Base-by-base conservation (phyloP, 768 basidiomycete genomes). In the Mycena alexandri region DNA sequence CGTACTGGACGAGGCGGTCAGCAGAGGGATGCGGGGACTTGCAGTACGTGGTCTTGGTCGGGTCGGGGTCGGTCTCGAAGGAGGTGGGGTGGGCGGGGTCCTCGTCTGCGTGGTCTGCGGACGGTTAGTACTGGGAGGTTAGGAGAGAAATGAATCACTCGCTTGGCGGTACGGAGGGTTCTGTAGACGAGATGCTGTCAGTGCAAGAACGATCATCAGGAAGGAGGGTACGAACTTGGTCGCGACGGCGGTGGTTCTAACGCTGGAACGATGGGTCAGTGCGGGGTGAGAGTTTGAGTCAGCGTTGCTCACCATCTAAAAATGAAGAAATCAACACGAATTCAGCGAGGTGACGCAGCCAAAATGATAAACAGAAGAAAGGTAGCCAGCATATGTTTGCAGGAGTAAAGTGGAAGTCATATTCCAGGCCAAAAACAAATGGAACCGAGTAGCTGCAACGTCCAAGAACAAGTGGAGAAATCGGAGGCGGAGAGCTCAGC, bases 1-100 rank as follows among this genome's bases (percentile, higher is more conserved):
- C 96, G 78, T 93, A 99, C 77, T 95, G 94, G 14, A 97, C 91
- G 63, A 97, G 83, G 0, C 86, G 85, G 54, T 82, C 74, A 57
- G 78, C 73, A 1, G 84, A 71, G 16, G 78, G 79, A 76, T 89
- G 78, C 0, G 94, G 87, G 0, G 77, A 61, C 0, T 85, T 85
- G 80, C 96, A 98, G 80, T 90, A 81, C 0, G 90, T 87, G 0
- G 95, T 96, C 68, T 85, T 86, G 41, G 85, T 78, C 0, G 88
- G 91, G 79, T 97, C 88, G 0, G 90, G 87, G 74, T 96, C 94
- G 19, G 87, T 86, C 50, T 90, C 90, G 71, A 86, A 89, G 0
- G 93, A 89, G 5, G 83, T 82, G 1, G 88, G 88, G 48, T 79
- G 80, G 19, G 44, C 38, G 25, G 61, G 38, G 38, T 61, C 52